A percentile compares a stretch with the other conserved stretches of the same genome.
These are phyloP conservation scores for grape (Vitis vinifera) DNA, from an alignment of 164 flowering plant species.

Conservation along the genomic window DNA sequence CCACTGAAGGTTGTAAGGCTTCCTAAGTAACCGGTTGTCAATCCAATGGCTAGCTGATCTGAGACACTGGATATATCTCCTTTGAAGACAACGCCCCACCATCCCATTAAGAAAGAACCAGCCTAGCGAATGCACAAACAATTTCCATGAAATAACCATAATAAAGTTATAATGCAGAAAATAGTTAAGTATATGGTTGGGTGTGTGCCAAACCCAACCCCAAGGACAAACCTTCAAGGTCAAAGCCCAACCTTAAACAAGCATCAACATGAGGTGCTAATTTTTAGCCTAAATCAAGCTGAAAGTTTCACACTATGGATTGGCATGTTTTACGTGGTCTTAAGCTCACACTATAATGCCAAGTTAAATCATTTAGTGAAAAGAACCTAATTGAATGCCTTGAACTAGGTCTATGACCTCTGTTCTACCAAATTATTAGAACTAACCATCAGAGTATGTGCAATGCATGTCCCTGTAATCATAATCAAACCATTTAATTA, in stretches of 20 bases:
- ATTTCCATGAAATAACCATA: not conserved
- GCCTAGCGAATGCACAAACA: constrained; percentile 35
- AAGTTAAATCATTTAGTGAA: not conserved
- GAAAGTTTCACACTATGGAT: not conserved
- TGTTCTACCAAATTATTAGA: not conserved
- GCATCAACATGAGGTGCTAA: not conserved
- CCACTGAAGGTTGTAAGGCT: constrained; percentile 98
- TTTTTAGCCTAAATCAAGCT: not conserved
- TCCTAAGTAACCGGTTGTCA: constrained; percentile 91
- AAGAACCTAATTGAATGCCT: not conserved
- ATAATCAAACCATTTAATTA: no score
- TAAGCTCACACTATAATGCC: no score
- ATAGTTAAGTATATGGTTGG: no score
- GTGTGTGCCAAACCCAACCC: not conserved
- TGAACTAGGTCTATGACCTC: not conserved
- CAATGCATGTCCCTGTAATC: not conserved
- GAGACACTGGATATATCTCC: constrained; percentile 57
- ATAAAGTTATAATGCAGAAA: no score
- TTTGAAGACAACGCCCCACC: constrained; percentile 91
- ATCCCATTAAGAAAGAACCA: constrained; percentile 96
- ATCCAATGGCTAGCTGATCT: constrained; percentile 71
- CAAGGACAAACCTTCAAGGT: not conserved
- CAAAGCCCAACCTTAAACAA: not conserved
- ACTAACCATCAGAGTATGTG: not conserved
- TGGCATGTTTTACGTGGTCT: no score